Evolutionary conservation across 305 asterid species (phyloP).

Genomic region (Fraxinus paxiana): DNA sequence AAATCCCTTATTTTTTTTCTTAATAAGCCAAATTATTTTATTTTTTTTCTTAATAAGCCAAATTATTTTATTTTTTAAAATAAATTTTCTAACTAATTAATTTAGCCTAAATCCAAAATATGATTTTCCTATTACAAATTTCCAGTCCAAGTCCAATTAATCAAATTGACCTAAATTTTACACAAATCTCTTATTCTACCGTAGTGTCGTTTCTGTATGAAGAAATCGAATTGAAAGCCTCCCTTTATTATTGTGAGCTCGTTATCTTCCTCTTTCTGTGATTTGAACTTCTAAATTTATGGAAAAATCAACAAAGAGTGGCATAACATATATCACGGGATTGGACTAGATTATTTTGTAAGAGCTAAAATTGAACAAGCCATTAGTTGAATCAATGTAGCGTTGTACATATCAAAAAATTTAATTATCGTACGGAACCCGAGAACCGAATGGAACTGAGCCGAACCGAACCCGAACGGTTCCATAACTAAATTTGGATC

Average conservation of each 20-base stretch:
- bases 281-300: too few species aligned
- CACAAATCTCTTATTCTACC: neutral
- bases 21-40: too few species aligned
- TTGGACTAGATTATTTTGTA: too few species aligned
- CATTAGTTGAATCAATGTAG: neutral
- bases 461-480: neutral
- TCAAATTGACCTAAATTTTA: neutral
- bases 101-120: neutral
- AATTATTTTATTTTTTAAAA: too few species aligned
- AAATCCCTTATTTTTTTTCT: neutral
- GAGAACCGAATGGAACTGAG: too few species aligned
- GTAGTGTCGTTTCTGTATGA: neutral
- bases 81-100: neutral
- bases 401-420: too few species aligned
- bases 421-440: neutral
- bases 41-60: too few species aligned
- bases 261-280: too few species aligned
- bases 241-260: neutral
- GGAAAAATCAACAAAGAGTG: too few species aligned
- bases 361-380: neutral
- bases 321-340: too few species aligned
- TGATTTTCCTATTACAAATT: neutral
- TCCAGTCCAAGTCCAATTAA: neutral
- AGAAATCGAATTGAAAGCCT: neutral
- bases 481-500: neutral